phyloP scores from a whole-genome alignment of 257 asterid genomes.

The Anisodus acutangulus region DNA sequence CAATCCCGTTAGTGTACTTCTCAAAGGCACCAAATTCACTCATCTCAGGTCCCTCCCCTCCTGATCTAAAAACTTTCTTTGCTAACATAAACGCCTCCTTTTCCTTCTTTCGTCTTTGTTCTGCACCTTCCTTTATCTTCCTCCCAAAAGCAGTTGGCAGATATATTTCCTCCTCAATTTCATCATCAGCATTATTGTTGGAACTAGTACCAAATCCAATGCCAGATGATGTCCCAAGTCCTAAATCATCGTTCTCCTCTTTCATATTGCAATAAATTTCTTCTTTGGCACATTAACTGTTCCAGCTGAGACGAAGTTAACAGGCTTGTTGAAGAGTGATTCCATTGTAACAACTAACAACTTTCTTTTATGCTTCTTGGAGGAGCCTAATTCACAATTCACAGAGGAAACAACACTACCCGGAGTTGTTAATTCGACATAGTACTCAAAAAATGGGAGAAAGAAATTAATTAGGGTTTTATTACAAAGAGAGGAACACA shows the following conservation, averaged over 20 bases:
- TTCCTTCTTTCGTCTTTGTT: slow-evolving; percentile 56
- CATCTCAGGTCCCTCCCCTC: slow-evolving; percentile 43
- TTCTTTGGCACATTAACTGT: slow-evolving; percentile 55
- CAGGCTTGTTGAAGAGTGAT: slow-evolving; percentile 64
- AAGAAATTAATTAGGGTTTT: too few species aligned
- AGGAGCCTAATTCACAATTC: slow-evolving; percentile 38
- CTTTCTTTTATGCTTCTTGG: slow-evolving; percentile 63
- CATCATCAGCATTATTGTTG: not conserved
- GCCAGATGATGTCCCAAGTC: slow-evolving; percentile 45
- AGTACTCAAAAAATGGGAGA: too few species aligned
- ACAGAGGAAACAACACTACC: too few species aligned
- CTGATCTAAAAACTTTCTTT: slow-evolving; percentile 55
- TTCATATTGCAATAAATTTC: slow-evolving; percentile 52
- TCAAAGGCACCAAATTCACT: slow-evolving; percentile 67
- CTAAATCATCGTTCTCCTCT: slow-evolving; percentile 42
- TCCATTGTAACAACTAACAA: slow-evolving; percentile 36
- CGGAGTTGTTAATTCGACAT: too few species aligned
- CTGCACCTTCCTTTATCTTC: slow-evolving; percentile 67
- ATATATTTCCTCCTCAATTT: slow-evolving; percentile 49
- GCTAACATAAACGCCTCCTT: slow-evolving; percentile 60
- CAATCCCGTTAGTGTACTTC: slow-evolving; percentile 74
- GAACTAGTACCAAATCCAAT: slow-evolving; percentile 51
- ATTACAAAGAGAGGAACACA: too few species aligned
- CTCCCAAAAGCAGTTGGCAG: slow-evolving; percentile 72
- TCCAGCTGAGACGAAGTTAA: slow-evolving; percentile 66